These are phyloP conservation scores for Leishmania gerbilli DNA, from an alignment of 208 protist species.

Conservation along the genomic window DNA sequence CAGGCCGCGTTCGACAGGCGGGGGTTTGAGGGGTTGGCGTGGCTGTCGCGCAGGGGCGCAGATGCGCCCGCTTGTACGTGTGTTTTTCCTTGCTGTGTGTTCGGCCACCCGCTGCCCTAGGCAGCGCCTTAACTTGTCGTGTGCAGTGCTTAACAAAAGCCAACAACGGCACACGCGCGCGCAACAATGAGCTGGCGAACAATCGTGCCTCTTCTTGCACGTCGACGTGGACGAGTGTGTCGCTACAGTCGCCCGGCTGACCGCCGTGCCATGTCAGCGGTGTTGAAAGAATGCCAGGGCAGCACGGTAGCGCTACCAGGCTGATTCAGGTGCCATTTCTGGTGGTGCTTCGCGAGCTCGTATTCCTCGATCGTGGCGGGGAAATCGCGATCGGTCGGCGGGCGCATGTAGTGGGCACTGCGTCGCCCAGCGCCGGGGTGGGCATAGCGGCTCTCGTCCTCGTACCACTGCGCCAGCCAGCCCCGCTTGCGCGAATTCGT, in stretches of 20 bases:
- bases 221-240: neutral
- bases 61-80: neutral
- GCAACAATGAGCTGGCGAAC: neutral
- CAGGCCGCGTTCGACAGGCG: neutral
- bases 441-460: slow-evolving; percentile 87
- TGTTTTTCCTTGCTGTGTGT: no score
- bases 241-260: slow-evolving; percentile 40
- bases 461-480: slow-evolving; percentile 89
- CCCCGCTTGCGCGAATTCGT: slow-evolving; percentile 77
- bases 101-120: neutral
- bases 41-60: neutral
- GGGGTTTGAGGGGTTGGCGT: neutral
- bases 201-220: neutral
- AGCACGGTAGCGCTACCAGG: slow-evolving; percentile 85
- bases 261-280: slow-evolving; percentile 66
- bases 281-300: slow-evolving; percentile 85
- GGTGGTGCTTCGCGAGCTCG: slow-evolving; percentile 91
- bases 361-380: slow-evolving; percentile 88
- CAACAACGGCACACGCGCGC: neutral
- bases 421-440: slow-evolving; percentile 81
- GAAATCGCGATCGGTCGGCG: slow-evolving; percentile 81
- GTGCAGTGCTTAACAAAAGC: neutral
- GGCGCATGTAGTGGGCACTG: slow-evolving; percentile 78
- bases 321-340: slow-evolving; percentile 93
- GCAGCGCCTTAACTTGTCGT: no score